These are phyloP conservation scores for Globisporangium yorkense DNA, from an alignment of 352 stramenopile genomes.

Conservation along the genomic window DNA sequence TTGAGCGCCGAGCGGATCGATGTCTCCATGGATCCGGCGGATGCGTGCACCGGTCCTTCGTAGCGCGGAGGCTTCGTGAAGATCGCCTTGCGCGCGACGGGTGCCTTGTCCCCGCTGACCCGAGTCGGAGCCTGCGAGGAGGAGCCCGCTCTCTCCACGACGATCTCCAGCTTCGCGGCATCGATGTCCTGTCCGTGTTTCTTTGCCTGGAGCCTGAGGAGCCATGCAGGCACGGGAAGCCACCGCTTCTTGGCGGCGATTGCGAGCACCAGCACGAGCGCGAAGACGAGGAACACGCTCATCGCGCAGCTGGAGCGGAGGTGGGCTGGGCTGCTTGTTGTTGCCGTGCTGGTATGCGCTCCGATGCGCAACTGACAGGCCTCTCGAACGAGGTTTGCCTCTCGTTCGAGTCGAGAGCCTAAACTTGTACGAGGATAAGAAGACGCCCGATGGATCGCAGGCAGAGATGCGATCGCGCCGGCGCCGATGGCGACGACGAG, in stretches of 20 bases:
- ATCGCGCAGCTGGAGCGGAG: not conserved
- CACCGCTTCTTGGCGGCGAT: slow-evolving; percentile 17
- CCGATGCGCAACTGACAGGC: not conserved
- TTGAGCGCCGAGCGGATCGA: slow-evolving; percentile 42
- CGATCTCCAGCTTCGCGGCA: slow-evolving; percentile 28
- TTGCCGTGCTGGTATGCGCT: not conserved
- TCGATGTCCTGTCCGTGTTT: slow-evolving; percentile 16
- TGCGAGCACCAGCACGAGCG: slow-evolving; percentile 22
- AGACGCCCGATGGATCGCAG: not conserved
- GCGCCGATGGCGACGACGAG: not conserved
- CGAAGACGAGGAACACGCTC: slow-evolving; percentile 18
- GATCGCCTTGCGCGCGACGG: slow-evolving; percentile 7
- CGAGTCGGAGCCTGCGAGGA: not conserved
- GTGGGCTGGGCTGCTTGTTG: not conserved
- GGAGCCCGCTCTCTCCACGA: slow-evolving; percentile 26
- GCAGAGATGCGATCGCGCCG: too few relatives aligned
- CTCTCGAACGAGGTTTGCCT: too few relatives aligned
- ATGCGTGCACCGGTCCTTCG: slow-evolving; percentile 4
- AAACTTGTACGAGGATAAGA: not conserved
- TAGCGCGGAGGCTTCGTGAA: slow-evolving; percentile 11
- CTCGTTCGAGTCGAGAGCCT: too few relatives aligned
- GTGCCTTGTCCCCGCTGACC: not conserved
- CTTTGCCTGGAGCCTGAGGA: slow-evolving; percentile 22
- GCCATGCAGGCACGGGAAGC: slow-evolving; percentile 13
- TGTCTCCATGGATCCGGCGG: slow-evolving; percentile 23